Evolutionary conservation across 495 filamentous ascomycete species (phyloP), one percentile per base, ranked within the genome.

Genomic region (Neurospora sublineolata): DNA sequence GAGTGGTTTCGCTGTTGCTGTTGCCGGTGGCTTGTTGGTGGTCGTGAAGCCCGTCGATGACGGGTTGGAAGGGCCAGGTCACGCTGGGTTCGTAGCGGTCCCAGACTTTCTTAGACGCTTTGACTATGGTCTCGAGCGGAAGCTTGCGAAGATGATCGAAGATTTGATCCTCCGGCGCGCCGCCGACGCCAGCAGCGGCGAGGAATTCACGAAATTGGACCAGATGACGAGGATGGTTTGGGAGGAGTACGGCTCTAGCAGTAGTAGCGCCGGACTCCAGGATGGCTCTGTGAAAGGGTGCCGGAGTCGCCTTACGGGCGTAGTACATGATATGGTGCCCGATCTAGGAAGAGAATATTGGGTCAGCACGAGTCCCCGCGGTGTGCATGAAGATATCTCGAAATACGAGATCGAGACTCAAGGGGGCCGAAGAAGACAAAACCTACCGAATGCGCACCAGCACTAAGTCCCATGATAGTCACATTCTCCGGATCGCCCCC

Each of bases 1-100:
- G 70, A 6, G 68, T 7, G 37, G 64, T 20, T 23, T 33, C 38
- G 18, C 41, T 37, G 0, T 67, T 73, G 71, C 68, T 76, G 12
- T 75, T 76, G 69, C 76, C 77, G 70, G 74, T 70, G 41, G 76
- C 46, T 58, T 58, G 46, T 44, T 44, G 42, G 16, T 64, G 68
- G n/a, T 60, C 41, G 37, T 83, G 78, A 23, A 81, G 78, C 1
- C 84, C 84, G 73, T 91, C 89, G 72, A 91, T 88, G 70, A 89
- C 88, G 41, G 89, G 89, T 73, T 91, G 89, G 76, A 90, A 91
- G 10, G 89, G 84, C 89, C 89, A 90, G 5, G 87, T 86, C 0
- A 91, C 81, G 46, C 83, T 86, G 11, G 79, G 75, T 39, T 83
- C 81, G 77, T 87, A 89, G 42, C 79, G 81, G 68, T 84, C 79